Evolutionary conservation across 495 filamentous ascomycete genomes (phyloP), one percentile per base, ranked within the genome.

Genomic region (Pyrenula massariospora): DNA sequence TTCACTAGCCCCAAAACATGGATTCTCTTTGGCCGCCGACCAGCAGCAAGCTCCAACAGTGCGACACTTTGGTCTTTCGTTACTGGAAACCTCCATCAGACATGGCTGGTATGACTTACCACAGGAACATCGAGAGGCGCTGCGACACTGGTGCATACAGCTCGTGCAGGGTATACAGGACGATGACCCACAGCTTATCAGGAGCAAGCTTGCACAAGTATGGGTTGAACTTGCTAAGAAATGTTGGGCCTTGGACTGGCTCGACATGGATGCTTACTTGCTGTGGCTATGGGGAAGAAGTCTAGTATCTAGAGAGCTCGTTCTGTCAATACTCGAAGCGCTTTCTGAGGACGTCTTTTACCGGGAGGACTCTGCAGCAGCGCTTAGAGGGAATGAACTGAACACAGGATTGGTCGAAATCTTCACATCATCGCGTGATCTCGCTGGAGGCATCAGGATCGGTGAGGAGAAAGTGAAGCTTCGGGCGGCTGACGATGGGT

Each of bases 161-260:
- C 81, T 99, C 15, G 86, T 91, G n/a, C 81, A 85, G 61, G 74
- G 77, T 55, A 75, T 92, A 55, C 73, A 79, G 10, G 78, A 80
- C 54, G 77, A 84, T 22, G 92, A 99, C 65, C 89, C 91, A 2
- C 62, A 78, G 22, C 97, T 89, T 64, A 70, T 97, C 59, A 82
- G 91, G 63, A 97, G 93, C 73, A 97, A 97, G 70, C 85, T 93
- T 25, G 88, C 90, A n/a, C 86, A 92, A 70, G 70, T 97, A 57
- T 97, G 93, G 94, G 87, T 89, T 5, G 93, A 96, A 66, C 71
- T 95, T 54, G 90, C 91, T 23, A 97, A 99, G 73, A 79, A 91
- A 63, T 87, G 82, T 63, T 99, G 94, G 94, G 89, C 76, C 10
- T 74, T 80, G 25, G 88, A 92, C 51, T 99, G 93, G 93, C 79